phyloP scores from a whole-genome alignment of 2,329 filamentous ascomycete genomes.

The Cercospora sojina region DNA sequence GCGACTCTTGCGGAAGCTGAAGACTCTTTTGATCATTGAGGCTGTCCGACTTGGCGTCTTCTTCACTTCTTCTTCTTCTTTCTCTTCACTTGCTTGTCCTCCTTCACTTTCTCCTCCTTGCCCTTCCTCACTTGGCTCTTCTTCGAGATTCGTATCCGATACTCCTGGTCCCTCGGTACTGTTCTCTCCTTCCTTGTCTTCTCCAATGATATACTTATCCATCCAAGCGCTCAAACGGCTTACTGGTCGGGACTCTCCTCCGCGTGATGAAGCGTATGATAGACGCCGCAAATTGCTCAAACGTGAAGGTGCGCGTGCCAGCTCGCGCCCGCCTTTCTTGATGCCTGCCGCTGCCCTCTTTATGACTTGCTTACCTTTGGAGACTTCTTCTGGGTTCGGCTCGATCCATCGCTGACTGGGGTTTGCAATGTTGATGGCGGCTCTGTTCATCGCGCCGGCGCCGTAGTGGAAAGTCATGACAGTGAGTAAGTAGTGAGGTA shows the following conservation, averaged over 20 bases:
- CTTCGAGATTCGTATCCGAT: neutral
- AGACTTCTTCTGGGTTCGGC: neutral
- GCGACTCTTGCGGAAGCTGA: slow-evolving; percentile 3
- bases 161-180: neutral
- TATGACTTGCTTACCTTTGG: slow-evolving; percentile 11
- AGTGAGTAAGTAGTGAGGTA: neutral
- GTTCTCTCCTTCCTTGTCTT: neutral
- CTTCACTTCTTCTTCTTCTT: neutral
- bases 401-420: neutral
- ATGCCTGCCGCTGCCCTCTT: slow-evolving; percentile 5
- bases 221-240: slow-evolving; percentile 10
- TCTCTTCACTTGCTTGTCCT: neutral
- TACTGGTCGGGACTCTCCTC: neutral
- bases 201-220: slow-evolving; percentile 2
- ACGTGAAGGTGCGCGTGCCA: slow-evolving; percentile 4
- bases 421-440: neutral
- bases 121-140: neutral
- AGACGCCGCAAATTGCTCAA: neutral
- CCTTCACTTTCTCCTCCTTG: neutral
- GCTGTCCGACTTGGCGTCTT: neutral
- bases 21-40: neutral
- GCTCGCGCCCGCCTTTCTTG: slow-evolving; percentile 8
- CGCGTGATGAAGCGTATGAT: neutral
- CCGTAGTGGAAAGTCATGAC: slow-evolving; percentile 1
- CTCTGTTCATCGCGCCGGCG: neutral